Evolutionary conservation across 164 flowering plant genomes (phyloP), one percentile per base, ranked within the genome.

Genomic region (Aristolochia fimbriata): DNA sequence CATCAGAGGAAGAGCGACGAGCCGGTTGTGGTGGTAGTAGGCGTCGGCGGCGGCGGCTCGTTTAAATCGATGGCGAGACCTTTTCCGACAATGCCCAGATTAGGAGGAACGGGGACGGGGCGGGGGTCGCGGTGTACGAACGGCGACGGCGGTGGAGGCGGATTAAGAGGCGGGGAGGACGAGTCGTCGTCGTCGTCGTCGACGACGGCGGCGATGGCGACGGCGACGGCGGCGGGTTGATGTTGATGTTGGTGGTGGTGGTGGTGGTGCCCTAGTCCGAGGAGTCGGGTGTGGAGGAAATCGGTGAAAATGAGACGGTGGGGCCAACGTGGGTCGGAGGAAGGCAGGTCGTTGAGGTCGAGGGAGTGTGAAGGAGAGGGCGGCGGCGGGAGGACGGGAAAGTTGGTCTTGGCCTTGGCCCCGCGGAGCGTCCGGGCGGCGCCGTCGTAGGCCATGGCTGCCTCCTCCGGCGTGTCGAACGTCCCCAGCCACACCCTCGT

Each of bases 401-500:
- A 88, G 70, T 88, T 88, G 58, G 91, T 86, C 70, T 83, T 87
- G 53, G 96, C 96, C 60, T 84, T 88, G 16, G 77, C 56, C 5
- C 96, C 96, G 9, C 91, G 72, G 46, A 88, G 81, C 31, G 84
- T 74, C 19, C 87, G 59, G 15, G 96, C 93, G 1, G 96, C 96
- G 7, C 76, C 80, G 65, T 88, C 96, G 74, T 88, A 88, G n/a
- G 96, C 96, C 16, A 77, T 48, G 4, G 96, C 96, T 1, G 93
- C 96, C 52, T 80, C 93, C 57, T 84, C 93, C 0, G 96, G 84
- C 0, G 96, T 81, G 73, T 86, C 96, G 61, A 84, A 88, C 4
- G 96, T 88, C 8, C 96, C 96, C 19, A 88, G 52, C 96, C 96
- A 88, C 25, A 86, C 87, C 45, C 96, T 63, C 7, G 85, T 84